These are phyloP conservation scores for Lactifluus echinatus DNA, from an alignment of 768 basidiomycete genomes.

Conservation along the genomic window DNA sequence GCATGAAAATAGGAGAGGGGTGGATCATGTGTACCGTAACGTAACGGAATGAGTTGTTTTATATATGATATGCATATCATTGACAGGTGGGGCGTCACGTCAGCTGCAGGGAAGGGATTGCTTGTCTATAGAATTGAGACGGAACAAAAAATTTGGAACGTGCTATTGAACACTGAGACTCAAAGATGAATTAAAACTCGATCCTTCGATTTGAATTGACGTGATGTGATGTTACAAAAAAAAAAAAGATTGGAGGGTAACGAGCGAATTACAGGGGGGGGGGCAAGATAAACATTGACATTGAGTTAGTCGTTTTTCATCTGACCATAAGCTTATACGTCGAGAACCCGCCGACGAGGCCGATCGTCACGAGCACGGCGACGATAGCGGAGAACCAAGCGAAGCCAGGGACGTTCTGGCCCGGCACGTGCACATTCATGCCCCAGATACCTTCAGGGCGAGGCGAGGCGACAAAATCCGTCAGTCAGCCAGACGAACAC, in stretches of 20 bases:
- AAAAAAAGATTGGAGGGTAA: not conserved
- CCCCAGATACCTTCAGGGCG: slow-evolving; percentile 73
- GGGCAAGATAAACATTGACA: not conserved
- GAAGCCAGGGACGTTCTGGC: slow-evolving; percentile 57
- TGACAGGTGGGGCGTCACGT: not conserved
- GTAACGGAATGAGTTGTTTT: not conserved
- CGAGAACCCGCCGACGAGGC: slow-evolving; percentile 68
- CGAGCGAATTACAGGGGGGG: no score
- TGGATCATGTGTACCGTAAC: not conserved
- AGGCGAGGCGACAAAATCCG: no score
- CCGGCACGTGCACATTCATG: slow-evolving; percentile 98
- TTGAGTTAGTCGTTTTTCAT: slow-evolving; percentile 16
- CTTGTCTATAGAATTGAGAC: not conserved
- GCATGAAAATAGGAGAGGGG: not conserved
- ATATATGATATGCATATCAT: not conserved
- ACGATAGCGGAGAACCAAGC: slow-evolving; percentile 89
- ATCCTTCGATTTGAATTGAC: no score
- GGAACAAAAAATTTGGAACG: not conserved
- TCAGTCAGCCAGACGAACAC: no score
- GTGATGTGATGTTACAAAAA: not conserved
- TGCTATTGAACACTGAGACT: no score
- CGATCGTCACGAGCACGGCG: slow-evolving; percentile 70
- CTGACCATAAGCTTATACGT: slow-evolving; percentile 66
- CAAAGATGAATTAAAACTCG: no score
- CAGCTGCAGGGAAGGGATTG: no score